These are phyloP conservation scores for Adansonia digitata DNA, from an alignment of 345 rosid genomes.

Conservation along the genomic window DNA sequence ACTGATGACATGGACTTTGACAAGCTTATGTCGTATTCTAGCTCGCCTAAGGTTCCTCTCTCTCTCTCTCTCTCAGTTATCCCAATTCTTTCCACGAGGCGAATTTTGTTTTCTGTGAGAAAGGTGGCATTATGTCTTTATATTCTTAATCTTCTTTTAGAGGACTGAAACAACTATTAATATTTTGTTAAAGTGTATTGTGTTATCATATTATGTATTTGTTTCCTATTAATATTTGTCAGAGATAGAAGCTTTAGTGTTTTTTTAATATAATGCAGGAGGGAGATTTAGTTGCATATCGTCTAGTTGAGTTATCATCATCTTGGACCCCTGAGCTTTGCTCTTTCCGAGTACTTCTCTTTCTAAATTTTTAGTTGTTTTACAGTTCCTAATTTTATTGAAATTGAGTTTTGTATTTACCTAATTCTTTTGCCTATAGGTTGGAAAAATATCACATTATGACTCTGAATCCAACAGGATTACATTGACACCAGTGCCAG, in stretches of 20 bases:
- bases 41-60: conserved; percentile 54
- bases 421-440: conserved; percentile 40
- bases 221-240: not conserved
- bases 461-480: conserved; percentile 51
- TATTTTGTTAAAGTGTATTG: not conserved
- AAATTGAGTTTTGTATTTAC: conserved; percentile 1
- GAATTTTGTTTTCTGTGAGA: not conserved
- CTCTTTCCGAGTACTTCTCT: conserved; percentile 53
- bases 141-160: not conserved
- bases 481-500: conserved; percentile 50
- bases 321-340: conserved; percentile 93
- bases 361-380: not conserved
- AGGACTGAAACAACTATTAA: not conserved
- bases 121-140: not conserved
- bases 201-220: not conserved
- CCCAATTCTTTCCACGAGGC: not conserved
- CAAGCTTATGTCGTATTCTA: conserved; percentile 54
- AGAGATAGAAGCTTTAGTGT: not conserved
- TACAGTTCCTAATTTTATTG: conserved; percentile 10
- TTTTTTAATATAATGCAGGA: conserved; percentile 46
- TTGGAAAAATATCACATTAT: conserved; percentile 67
- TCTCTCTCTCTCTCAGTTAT: not conserved
- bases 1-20: conserved; percentile 46
- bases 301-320: conserved; percentile 72
- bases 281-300: conserved; percentile 88